Conservation (phyloP, 2,329 filamentous ascomycete species). For the Diaporthe aspalathi region DNA sequence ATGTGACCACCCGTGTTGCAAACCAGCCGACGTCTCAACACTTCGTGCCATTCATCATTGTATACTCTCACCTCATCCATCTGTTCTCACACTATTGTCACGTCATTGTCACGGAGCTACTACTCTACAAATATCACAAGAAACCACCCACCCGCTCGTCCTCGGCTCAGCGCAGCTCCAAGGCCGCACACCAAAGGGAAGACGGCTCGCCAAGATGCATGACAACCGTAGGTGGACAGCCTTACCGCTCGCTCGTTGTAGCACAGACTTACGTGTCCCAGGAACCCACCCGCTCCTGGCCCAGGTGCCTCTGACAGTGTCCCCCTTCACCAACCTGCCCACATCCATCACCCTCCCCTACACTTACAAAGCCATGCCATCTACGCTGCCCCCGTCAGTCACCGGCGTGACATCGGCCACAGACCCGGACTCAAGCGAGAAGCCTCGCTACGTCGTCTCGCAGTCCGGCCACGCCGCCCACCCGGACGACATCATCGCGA, state of each 20-base stretch:
- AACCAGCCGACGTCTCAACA: background rate
- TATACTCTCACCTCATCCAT: background rate
- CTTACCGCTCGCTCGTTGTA: background rate
- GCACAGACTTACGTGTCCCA: slow-evolving; percentile 49
- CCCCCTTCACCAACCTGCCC: slow-evolving; percentile 91
- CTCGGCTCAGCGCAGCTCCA: background rate
- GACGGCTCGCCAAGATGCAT: slow-evolving; percentile 48
- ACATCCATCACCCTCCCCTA: slow-evolving; percentile 92
- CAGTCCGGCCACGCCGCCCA: slow-evolving; percentile 84
- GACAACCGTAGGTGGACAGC: slow-evolving; percentile 49
- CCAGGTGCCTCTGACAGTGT: slow-evolving; percentile 93
- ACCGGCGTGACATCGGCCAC: slow-evolving; percentile 61
- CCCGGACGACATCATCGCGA: slow-evolving; percentile 85
- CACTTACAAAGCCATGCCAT: slow-evolving; percentile 91
- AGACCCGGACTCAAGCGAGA: slow-evolving; percentile 53
- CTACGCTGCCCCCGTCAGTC: slow-evolving; percentile 81
- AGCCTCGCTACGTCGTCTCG: slow-evolving; percentile 80
- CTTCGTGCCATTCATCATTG: background rate
- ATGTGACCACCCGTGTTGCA: slow-evolving; percentile 19
- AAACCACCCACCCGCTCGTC: too few species aligned
- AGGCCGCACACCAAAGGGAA: background rate
- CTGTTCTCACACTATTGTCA: background rate
- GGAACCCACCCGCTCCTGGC: slow-evolving; percentile 88
- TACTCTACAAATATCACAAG: background rate
- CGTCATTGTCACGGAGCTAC: background rate